Evolutionary conservation across 164 flowering plant genomes (phyloP), one percentile per base, ranked within the genome.

Genomic region (Euptelea pleiosperma): DNA sequence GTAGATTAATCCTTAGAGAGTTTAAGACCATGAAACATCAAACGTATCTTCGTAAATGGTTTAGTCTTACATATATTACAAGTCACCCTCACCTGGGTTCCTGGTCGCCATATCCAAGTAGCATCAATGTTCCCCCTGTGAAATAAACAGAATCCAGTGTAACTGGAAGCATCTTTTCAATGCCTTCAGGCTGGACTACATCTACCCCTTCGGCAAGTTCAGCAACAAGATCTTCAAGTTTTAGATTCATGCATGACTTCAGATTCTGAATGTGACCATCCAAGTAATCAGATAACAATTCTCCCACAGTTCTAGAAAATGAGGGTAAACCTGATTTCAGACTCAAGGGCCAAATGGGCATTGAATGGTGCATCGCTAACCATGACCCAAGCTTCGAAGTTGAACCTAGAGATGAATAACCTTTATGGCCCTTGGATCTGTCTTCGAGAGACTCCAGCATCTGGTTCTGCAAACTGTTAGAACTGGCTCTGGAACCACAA

Each of bases 71-170:
- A 25, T 34, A 44, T 53, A 54, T 48, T 24, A n/a, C 41, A 62
- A 15, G 37, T 25, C 21, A 30, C 33, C 16, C 65, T 60, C 60
- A 90, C 99, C 99, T 82, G 19, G 97, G 92, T 67, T 91, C 99
- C 46, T 62, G 75, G 48, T 83, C 84, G 60, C 97, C 97, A 69
- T 86, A 91, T 64, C 87, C 97, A 57, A 88, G 81, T 31, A 94
- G 75, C 96, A 94, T 80, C 64, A 91, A 62, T 26, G 89, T 74
- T 54, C 97, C 99, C 29, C 80, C 86, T 62, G 79, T 81, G 65
- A 91, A 94, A 73, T 81, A 65, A 47, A 94, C 86, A 71, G 95
- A 86, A 78, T 91, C 99, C 41, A 94, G 70, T 7, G 77, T 74
- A 47, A 94, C 75, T 4, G 97, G 97, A 70, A 88, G 78, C 76